phyloP scores from a whole-genome alignment of 257 asterid species.

The Mentha longifolia region DNA sequence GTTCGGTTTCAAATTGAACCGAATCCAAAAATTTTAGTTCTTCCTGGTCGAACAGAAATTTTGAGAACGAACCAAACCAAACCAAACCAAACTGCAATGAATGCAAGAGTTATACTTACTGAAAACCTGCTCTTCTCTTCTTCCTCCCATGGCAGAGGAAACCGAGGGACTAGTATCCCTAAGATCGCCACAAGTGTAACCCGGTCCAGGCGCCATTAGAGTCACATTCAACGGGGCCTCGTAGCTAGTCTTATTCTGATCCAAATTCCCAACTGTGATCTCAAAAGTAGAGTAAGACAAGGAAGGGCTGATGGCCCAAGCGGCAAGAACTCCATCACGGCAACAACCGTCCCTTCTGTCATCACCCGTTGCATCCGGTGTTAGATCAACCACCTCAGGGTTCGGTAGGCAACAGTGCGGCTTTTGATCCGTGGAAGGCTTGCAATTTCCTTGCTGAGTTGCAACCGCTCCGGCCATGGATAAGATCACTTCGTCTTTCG shows the following conservation, averaged over 20 bases:
- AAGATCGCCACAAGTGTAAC: slow-evolving; percentile 60
- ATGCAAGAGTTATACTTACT: slow-evolving; percentile 41
- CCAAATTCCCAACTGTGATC: slow-evolving; percentile 63
- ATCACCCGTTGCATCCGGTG: slow-evolving; percentile 45
- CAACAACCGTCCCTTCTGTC: slow-evolving; percentile 54
- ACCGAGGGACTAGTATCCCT: slow-evolving; percentile 56
- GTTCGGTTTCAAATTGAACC: too few relatives aligned
- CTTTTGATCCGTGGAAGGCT: slow-evolving; percentile 46
- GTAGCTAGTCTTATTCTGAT: slow-evolving; percentile 42
- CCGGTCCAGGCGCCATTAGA: slow-evolving; percentile 65
- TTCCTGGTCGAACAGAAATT: too few relatives aligned
- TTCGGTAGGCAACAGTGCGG: slow-evolving; percentile 63
- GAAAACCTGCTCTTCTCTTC: slow-evolving; percentile 67
- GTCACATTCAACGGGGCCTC: slow-evolving; percentile 50
- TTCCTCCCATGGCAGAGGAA: slow-evolving; percentile 55
- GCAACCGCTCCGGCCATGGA: slow-evolving; percentile 68
- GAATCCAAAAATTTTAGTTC: too few relatives aligned
- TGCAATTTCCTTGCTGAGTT: slow-evolving; percentile 63
- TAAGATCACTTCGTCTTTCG: slow-evolving; percentile 54
- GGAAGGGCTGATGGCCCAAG: slow-evolving; percentile 53
- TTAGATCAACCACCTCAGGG: slow-evolving; percentile 54
- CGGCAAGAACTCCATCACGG: slow-evolving; percentile 55
- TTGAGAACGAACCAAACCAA: too few relatives aligned
- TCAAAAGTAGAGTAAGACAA: slow-evolving; percentile 53
- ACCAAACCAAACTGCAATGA: too few relatives aligned